Evolutionary conservation across 768 basidiomycete species (phyloP).

Genomic region (Trametes gibbosa): DNA sequence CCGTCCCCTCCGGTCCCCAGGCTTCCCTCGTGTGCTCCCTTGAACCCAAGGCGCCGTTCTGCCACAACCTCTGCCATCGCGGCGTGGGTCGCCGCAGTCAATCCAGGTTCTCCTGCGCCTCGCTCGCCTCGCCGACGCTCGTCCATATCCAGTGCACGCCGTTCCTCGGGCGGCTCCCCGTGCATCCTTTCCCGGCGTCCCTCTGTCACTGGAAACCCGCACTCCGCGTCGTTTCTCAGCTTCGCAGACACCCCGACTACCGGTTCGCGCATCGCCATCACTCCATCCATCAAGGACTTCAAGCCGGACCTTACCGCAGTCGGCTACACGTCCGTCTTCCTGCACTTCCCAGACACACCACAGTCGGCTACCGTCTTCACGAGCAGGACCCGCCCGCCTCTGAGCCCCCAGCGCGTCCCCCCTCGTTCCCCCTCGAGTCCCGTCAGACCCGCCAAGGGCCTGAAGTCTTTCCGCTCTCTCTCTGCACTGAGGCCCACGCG

Average conservation of each 20-base stretch:
- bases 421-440: slow-evolving; percentile 21
- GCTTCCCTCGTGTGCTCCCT: slow-evolving; percentile 10
- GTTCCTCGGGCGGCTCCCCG: slow-evolving; percentile 33
- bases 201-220: slow-evolving; percentile 38
- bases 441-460: slow-evolving; percentile 24
- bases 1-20: slow-evolving; percentile 23
- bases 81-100: slow-evolving; percentile 63
- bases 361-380: slow-evolving; percentile 21
- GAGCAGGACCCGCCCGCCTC: slow-evolving; percentile 21
- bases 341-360: slow-evolving; percentile 55
- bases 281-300: slow-evolving; percentile 47
- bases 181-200: slow-evolving; percentile 27
- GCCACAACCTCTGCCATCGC: slow-evolving; percentile 50
- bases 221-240: slow-evolving; percentile 49
- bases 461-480: slow-evolving; percentile 52
- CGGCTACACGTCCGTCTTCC: slow-evolving; percentile 66
- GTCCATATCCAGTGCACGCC: slow-evolving; percentile 28
- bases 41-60: slow-evolving; percentile 34
- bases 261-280: slow-evolving; percentile 27
- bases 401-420: slow-evolving; percentile 4
- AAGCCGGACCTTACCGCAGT: slow-evolving; percentile 53
- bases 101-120: slow-evolving; percentile 63
- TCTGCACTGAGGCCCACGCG: slow-evolving; percentile 40
- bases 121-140: slow-evolving; percentile 32
- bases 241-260: slow-evolving; percentile 41